These are phyloP conservation scores for Maudiozyma barnettii DNA, from an alignment of 805 yeast genomes.

Conservation along the genomic window DNA sequence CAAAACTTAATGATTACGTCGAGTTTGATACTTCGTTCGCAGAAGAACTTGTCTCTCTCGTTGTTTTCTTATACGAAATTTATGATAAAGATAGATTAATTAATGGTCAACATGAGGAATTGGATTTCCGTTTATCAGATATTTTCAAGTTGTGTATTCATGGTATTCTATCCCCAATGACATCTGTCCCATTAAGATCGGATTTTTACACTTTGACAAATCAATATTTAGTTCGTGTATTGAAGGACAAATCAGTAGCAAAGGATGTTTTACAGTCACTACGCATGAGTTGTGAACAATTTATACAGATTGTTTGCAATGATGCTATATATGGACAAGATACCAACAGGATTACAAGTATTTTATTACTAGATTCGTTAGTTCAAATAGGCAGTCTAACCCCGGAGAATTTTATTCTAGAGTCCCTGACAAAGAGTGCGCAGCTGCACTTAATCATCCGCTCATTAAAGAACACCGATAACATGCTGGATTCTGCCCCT, in stretches of 20 bases:
- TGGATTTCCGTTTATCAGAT: conserved; percentile 53
- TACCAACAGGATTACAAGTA: conserved; percentile 60
- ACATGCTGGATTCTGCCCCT: conserved; percentile 36
- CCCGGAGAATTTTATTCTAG: conserved; percentile 47
- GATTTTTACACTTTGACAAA: conserved; percentile 70
- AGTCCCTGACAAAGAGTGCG: conserved; percentile 54
- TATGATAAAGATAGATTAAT: conserved; percentile 41
- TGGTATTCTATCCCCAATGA: conserved; percentile 62
- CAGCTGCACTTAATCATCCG: conserved; percentile 55
- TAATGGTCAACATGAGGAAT: conserved; percentile 26
- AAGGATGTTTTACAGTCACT: conserved; percentile 45
- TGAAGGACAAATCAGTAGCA: conserved; percentile 34
- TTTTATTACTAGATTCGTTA: conserved; percentile 62
- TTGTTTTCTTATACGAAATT: conserved; percentile 58
- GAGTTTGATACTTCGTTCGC: conserved; percentile 58
- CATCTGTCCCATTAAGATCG: conserved; percentile 61
- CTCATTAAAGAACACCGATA: conserved; percentile 62
- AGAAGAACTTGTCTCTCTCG: conserved; percentile 65
- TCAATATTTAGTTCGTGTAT: conserved; percentile 48
- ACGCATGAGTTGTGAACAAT: conserved; percentile 47
- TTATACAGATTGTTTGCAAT: conserved; percentile 56
- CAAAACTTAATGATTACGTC: conserved; percentile 66
- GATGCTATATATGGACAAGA: conserved; percentile 81
- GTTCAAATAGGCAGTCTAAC: conserved; percentile 45
- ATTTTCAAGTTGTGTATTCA: conserved; percentile 64